Evolutionary conservation across 257 asterid species (phyloP).

Genomic region (Solanum medicagineum): DNA sequence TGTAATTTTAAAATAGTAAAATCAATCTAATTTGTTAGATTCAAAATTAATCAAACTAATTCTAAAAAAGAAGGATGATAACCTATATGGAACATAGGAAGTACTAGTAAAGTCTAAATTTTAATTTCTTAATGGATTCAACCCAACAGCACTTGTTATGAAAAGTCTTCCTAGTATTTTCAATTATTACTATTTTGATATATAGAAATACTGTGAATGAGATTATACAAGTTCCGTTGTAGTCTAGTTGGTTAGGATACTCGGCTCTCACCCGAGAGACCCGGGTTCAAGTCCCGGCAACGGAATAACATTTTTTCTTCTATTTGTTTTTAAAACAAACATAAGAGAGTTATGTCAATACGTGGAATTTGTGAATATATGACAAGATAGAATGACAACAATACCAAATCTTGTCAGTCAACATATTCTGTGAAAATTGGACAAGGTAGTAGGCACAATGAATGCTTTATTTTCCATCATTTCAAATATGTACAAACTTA

Average conservation of each 20-base stretch:
- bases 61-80: not conserved
- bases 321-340: too few species aligned
- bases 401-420: not conserved
- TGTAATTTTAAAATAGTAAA: not conserved
- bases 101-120: not conserved
- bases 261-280: constrained; percentile 99
- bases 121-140: not conserved
- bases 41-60: not conserved
- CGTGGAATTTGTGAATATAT: not conserved
- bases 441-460: not conserved
- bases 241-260: constrained; percentile 98
- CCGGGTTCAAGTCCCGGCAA: constrained; percentile 98
- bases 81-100: not conserved
- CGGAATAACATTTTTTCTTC: not conserved
- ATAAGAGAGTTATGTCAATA: not conserved
- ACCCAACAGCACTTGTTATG: not conserved
- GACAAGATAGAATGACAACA: not conserved
- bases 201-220: accelerated
- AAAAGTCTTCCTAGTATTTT: not conserved
- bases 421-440: not conserved
- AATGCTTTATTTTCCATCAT: too few species aligned
- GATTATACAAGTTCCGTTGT: constrained; percentile 35
- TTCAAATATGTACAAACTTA: too few species aligned
- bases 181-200: not conserved
- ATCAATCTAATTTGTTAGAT: not conserved